Evolutionary conservation across 257 asterid species (phyloP).

Genomic region (Petrea volubilis): DNA sequence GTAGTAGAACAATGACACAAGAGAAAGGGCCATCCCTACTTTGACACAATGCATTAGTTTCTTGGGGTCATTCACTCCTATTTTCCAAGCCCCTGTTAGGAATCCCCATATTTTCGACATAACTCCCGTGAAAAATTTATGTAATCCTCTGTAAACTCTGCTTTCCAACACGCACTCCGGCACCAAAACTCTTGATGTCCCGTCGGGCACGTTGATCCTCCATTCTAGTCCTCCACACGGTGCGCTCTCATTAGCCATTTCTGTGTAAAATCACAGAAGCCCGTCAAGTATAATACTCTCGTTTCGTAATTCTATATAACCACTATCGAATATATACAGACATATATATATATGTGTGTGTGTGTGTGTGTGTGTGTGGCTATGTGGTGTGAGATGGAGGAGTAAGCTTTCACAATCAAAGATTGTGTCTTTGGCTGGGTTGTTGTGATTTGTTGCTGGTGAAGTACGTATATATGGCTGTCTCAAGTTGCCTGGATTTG

Average conservation of each 20-base stretch:
- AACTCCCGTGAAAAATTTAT: slow-evolving; percentile 25
- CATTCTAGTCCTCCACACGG: slow-evolving; percentile 51
- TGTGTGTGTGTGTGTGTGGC: slow-evolving; percentile 1
- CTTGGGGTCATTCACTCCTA: slow-evolving; percentile 65
- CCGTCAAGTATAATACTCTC: too few relatives aligned
- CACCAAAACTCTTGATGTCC: slow-evolving; percentile 42
- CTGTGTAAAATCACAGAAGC: too few relatives aligned
- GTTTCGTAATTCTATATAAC: too few relatives aligned
- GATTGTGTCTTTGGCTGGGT: slow-evolving; percentile 25
- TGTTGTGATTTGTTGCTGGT: slow-evolving; percentile 31
- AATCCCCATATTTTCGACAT: slow-evolving; percentile 35
- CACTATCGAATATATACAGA: too few relatives aligned
- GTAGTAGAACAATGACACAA: slow-evolving; percentile 78
- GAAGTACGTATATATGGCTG: slow-evolving; percentile 31
- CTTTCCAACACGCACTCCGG: slow-evolving; percentile 25
- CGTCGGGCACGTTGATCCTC: slow-evolving; percentile 57
- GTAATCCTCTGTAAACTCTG: slow-evolving; percentile 20
- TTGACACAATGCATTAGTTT: slow-evolving; percentile 68
- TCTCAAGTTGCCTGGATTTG: slow-evolving; percentile 9
- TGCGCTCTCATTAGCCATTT: slow-evolving; percentile 43
- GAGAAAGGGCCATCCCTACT: slow-evolving; percentile 72
- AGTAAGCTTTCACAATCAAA: slow-evolving; percentile 29
- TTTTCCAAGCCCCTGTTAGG: slow-evolving; percentile 58
- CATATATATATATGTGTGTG: not conserved
- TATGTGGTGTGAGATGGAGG: not conserved